Percentiles rank a stretch among this genome's conserved stretches.
phyloP scores from a whole-genome alignment of 202 grass and related monocot genomes.

The Schoenoplectus tabernaemontani region DNA sequence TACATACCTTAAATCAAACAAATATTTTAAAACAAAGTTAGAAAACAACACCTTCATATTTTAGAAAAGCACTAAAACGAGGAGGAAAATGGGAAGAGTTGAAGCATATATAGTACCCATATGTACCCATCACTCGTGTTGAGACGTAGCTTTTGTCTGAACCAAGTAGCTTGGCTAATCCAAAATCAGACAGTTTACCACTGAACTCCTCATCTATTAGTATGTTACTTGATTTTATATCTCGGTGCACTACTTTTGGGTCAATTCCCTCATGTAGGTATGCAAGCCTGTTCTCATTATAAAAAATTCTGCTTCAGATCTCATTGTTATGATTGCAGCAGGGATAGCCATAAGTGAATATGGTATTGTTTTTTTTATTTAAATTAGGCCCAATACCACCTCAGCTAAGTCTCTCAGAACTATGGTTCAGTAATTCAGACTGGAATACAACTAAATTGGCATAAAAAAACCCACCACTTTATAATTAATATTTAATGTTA shows the following conservation, averaged over 20 bases:
- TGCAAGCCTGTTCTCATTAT: conserved; percentile 43
- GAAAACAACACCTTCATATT: background rate
- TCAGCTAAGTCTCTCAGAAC: background rate
- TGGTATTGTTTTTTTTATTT: background rate
- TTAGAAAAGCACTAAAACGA: background rate
- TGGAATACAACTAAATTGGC: background rate
- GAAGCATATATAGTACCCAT: conserved; percentile 44
- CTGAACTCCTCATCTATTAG: conserved; percentile 86
- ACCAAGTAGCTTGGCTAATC: conserved; percentile 83
- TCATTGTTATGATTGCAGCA: background rate
- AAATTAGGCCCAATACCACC: background rate
- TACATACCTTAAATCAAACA: conserved; percentile 57
- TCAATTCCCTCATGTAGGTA: conserved; percentile 96
- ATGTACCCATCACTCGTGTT: conserved; percentile 98
- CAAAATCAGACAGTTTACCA: conserved; percentile 95
- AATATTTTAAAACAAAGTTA: conserved; percentile 28
- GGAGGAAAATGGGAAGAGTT: background rate
- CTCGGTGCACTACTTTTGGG: conserved; percentile 90
- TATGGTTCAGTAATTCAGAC: background rate
- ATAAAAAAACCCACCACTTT: background rate
- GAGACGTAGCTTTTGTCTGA: conserved; percentile 80
- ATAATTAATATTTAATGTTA: background rate
- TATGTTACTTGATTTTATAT: conserved; percentile 98
- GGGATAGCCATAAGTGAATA: background rate
- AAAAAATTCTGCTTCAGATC: background rate